These are phyloP conservation scores for Collybia nuda DNA, from an alignment of 768 basidiomycete genomes.

Conservation along the genomic window DNA sequence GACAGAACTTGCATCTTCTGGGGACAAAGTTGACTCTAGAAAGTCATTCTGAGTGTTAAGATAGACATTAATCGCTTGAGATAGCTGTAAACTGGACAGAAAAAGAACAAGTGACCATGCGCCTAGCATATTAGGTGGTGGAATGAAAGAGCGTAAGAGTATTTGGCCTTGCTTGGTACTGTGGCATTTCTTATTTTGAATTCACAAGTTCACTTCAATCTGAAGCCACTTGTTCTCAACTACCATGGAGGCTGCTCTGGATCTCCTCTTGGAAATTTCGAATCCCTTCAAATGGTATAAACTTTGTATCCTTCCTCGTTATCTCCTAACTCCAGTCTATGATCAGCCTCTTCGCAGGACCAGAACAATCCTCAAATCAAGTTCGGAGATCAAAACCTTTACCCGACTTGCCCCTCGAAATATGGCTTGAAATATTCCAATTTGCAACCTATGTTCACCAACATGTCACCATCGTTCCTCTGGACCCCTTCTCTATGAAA, in stretches of 20 bases:
- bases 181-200: background rate
- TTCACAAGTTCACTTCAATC: background rate
- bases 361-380: background rate
- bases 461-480: conserved; percentile 39
- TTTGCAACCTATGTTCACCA: conserved; percentile 50
- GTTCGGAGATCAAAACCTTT: conserved; percentile 16
- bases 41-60: conserved; percentile 45
- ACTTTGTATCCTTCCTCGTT: conserved; percentile 2
- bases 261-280: conserved; percentile 16
- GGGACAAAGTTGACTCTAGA: conserved; percentile 39
- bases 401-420: conserved; percentile 43
- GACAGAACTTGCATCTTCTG: conserved; percentile 55
- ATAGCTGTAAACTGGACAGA: conserved; percentile 33
- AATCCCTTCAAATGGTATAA: conserved; percentile 31
- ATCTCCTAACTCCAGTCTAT: conserved; percentile 13
- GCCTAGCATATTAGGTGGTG: conserved; percentile 21
- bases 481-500: conserved; percentile 45
- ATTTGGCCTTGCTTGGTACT: conserved; percentile 27
- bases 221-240: conserved; percentile 7
- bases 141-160: conserved; percentile 11
- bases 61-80: conserved; percentile 58
- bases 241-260: conserved; percentile 25
- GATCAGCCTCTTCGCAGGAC: conserved; percentile 21
- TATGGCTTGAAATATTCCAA: conserved; percentile 59
- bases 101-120: conserved; percentile 22